Percentiles rank a stretch among this genome's conserved stretches.
These are phyloP conservation scores for Amanita phalloides DNA, from an alignment of 768 basidiomycete genomes.

Conservation along the genomic window DNA sequence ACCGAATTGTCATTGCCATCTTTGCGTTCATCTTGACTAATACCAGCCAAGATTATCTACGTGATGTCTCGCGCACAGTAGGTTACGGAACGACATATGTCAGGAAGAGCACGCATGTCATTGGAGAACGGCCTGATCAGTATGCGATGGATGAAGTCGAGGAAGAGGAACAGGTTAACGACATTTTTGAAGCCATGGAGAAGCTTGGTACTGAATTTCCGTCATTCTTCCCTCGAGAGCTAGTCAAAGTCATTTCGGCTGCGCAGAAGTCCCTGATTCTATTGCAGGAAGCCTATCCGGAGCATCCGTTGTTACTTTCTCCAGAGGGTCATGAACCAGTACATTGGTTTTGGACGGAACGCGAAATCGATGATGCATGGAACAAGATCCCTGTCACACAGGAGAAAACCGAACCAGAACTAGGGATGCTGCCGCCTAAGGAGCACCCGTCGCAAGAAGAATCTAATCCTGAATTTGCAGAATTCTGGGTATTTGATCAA, in stretches of 20 bases:
- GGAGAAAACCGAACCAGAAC: background rate
- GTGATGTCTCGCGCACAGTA: conserved; percentile 45
- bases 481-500: conserved; percentile 51
- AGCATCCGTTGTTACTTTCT: conserved; percentile 43
- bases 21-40: conserved; percentile 60
- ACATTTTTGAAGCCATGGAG: conserved; percentile 26
- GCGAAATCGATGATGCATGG: conserved; percentile 43
- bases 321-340: conserved; percentile 18
- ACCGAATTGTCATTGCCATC: conserved; percentile 34
- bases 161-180: conserved; percentile 29
- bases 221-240: conserved; percentile 43
- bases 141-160: conserved; percentile 25
- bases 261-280: conserved; percentile 64
- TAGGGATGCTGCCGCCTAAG: background rate
- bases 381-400: conserved; percentile 10
- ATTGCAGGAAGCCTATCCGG: conserved; percentile 51
- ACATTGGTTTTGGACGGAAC: conserved; percentile 55
- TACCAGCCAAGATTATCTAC: conserved; percentile 54
- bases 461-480: conserved; percentile 26
- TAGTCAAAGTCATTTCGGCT: conserved; percentile 44
- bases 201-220: conserved; percentile 40
- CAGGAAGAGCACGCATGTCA: conserved; percentile 15
- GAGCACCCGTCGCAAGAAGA: conserved; percentile 1
- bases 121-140: conserved; percentile 16
- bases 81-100: conserved; percentile 32